phyloP scores from a whole-genome alignment of 148 eudicot species.

The Camellia granthamiana region DNA sequence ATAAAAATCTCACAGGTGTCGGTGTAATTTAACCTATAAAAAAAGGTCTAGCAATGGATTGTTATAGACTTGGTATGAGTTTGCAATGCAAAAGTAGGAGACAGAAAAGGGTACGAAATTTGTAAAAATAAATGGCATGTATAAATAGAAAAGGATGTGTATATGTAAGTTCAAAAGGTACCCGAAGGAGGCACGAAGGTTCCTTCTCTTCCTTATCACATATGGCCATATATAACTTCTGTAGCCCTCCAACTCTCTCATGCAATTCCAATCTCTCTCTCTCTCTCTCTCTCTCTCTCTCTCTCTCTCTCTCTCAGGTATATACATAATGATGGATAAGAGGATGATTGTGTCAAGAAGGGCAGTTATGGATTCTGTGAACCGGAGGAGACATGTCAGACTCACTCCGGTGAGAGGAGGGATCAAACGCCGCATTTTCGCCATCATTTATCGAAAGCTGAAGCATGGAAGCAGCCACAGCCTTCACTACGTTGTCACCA shows the following conservation, averaged over 20 bases:
- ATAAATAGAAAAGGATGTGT: too few species aligned
- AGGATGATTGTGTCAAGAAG: background rate
- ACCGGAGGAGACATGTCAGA: background rate
- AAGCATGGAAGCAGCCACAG: slow-evolving; percentile 1
- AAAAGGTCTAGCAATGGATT: too few species aligned
- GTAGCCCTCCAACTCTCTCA: too few species aligned
- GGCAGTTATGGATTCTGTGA: too few species aligned
- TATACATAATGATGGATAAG: background rate
- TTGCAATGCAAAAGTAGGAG: too few species aligned
- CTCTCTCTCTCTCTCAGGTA: too few species aligned
- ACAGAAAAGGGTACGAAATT: background rate
- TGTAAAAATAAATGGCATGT: background rate
- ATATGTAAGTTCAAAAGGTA: background rate
- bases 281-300: too few species aligned
- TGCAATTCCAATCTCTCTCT: too few species aligned
- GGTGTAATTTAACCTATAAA: too few species aligned
- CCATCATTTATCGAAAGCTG: background rate
- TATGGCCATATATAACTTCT: background rate
- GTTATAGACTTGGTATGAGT: too few species aligned
- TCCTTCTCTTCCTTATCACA: background rate
- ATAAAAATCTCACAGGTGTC: too few species aligned
- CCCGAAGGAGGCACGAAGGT: background rate
- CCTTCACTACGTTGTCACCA: background rate
- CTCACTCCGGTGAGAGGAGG: slow-evolving; percentile 28
- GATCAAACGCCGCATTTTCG: slow-evolving; percentile 25